These are phyloP conservation scores for Pythium diclinum DNA, from an alignment of 352 stramenopile species.

Conservation along the genomic window DNA sequence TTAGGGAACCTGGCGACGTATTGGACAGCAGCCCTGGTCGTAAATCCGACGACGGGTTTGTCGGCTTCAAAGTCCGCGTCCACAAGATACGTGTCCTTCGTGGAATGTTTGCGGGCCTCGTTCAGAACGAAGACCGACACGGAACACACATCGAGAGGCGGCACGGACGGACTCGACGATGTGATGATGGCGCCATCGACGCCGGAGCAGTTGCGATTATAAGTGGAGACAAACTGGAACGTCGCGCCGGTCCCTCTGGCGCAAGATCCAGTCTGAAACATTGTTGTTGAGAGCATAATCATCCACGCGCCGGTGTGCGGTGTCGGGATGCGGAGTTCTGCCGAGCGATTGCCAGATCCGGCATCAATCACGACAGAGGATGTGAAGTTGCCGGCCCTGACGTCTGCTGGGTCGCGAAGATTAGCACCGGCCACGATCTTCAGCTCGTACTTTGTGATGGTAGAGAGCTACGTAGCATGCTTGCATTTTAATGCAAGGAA, in stretches of 20 bases:
- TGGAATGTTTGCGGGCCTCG: conserved; percentile 18
- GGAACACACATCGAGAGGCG: conserved; percentile 21
- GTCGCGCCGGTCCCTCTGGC: conserved; percentile 4
- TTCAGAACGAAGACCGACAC: conserved; percentile 11
- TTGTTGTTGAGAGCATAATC: conserved; percentile 13
- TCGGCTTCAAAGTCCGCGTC: conserved; percentile 25
- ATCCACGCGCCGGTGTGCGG: conserved; percentile 24
- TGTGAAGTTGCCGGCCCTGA: conserved; percentile 2
- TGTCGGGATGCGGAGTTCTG: conserved; percentile 15
- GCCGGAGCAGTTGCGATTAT: conserved; percentile 17
- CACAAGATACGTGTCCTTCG: conserved; percentile 17
- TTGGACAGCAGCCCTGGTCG: conserved; percentile 5
- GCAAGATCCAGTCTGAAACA: conserved; percentile 4
- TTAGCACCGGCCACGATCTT: conserved; percentile 14
- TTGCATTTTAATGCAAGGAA: too few relatives aligned
- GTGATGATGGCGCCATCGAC: conserved; percentile 8
- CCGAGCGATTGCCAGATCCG: conserved; percentile 13
- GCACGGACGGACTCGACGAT: background rate
- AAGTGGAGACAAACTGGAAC: conserved; percentile 18
- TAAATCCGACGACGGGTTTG: conserved; percentile 3
- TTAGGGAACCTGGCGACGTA: conserved; percentile 27
- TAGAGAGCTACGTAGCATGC: background rate
- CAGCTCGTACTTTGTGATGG: conserved; percentile 9
- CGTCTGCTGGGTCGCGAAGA: conserved; percentile 12
- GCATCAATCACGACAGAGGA: conserved; percentile 1